Percentiles rank a stretch among this genome's conserved stretches.
phyloP scores from a whole-genome alignment of 2,329 filamentous ascomycete genomes.

The Verticillium alfalfae region DNA sequence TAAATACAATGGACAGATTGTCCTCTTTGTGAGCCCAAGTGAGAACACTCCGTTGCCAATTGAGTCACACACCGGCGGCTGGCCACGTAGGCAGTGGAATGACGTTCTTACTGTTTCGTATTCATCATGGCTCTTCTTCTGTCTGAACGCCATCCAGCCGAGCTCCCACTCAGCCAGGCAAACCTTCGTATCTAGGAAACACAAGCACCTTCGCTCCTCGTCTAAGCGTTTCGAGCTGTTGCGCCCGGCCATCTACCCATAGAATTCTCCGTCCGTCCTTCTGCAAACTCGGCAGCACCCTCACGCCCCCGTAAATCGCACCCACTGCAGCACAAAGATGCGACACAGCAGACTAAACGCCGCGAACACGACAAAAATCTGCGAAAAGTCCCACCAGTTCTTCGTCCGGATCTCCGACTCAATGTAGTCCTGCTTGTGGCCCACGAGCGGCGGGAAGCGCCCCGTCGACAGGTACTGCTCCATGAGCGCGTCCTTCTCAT shows the following conservation, averaged over 20 bases:
- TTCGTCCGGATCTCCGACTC: conserved; percentile 54
- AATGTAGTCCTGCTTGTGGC: conserved; percentile 35
- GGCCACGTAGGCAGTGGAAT: too few species aligned
- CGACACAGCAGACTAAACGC: conserved; percentile 35
- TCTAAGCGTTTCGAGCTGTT: background rate
- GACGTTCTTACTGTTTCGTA: background rate
- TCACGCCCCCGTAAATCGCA: background rate
- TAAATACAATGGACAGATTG: background rate
- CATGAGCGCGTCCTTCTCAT: conserved; percentile 84
- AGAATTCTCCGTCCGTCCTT: background rate
- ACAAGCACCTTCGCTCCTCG: too few species aligned
- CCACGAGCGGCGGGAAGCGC: conserved; percentile 68
- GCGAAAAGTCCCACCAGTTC: conserved; percentile 48
- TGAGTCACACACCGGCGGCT: background rate
- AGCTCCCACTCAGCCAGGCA: background rate
- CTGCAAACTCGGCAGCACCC: too few species aligned
- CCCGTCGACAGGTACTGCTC: conserved; percentile 76
- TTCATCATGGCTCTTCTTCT: background rate
- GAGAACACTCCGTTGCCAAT: background rate
- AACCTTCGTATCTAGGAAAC: background rate
- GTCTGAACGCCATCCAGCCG: background rate
- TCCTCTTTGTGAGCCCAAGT: background rate
- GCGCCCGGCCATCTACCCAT: background rate
- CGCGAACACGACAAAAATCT: conserved; percentile 47
- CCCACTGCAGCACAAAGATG: conserved; percentile 23